Percentiles rank a stretch among this genome's conserved stretches.
Evolutionary conservation across 164 flowering plant genomes (phyloP).

Genomic region (Vitis rupestris): DNA sequence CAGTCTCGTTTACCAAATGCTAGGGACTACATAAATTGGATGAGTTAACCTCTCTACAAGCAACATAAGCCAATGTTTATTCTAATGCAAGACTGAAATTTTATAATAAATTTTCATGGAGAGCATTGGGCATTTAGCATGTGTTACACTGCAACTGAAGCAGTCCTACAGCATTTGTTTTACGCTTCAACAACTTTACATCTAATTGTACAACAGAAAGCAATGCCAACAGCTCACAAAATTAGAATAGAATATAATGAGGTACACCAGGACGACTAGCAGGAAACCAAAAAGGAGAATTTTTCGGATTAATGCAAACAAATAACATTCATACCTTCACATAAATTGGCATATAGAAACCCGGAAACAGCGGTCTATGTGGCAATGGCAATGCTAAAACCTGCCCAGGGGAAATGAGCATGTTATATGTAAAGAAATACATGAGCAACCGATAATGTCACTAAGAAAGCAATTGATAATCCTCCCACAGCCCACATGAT

Average conservation of each 20-base stretch:
- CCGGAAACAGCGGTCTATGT: constrained; percentile 93
- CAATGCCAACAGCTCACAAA: not conserved
- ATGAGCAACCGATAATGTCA: not conserved
- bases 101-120: no score
- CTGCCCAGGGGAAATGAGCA: constrained; percentile 35
- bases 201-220: not conserved
- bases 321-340: constrained; percentile 68
- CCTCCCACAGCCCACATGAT: not conserved
- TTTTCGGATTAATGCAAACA: not conserved
- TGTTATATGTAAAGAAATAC: not conserved
- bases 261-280: not conserved
- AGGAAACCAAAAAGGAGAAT: not conserved
- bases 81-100: no score
- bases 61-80: not conserved
- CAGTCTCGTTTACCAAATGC: no score
- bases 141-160: not conserved
- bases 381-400: constrained; percentile 88
- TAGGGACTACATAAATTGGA: no score
- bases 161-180: not conserved
- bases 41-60: not conserved
- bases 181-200: not conserved
- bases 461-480: not conserved
- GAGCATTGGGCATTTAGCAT: not conserved
- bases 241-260: not conserved
- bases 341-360: constrained; percentile 91